A percentile compares a stretch with the other conserved stretches of the same genome.
These are phyloP conservation scores for Davidsoniella virescens DNA, from an alignment of 2,329 filamentous ascomycete species.

Conservation along the genomic window DNA sequence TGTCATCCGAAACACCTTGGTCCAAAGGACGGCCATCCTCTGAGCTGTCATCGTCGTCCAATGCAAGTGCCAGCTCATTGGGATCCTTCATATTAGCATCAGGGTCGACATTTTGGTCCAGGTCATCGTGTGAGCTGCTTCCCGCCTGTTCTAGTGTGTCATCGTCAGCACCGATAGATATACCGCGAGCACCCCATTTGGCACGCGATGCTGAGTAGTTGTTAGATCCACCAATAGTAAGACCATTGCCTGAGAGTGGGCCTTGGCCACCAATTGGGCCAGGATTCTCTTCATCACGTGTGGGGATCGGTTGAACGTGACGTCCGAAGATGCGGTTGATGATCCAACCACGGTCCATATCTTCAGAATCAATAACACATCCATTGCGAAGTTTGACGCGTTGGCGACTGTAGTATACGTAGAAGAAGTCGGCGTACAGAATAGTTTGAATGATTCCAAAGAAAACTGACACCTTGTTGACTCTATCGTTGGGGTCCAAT, in stretches of 20 bases:
- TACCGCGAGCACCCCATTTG: conserved; percentile 48
- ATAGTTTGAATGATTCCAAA: conserved; percentile 83
- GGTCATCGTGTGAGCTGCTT: conserved; percentile 27
- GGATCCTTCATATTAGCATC: conserved; percentile 52
- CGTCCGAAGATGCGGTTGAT: conserved; percentile 61
- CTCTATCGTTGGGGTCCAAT: conserved; percentile 40
- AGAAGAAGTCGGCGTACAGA: conserved; percentile 85
- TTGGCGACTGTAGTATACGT: conserved; percentile 90
- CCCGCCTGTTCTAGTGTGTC: conserved; percentile 34
- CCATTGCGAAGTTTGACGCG: conserved; percentile 83
- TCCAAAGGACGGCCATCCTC: background rate
- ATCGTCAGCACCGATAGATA: conserved; percentile 51
- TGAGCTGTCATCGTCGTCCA: conserved; percentile 40
- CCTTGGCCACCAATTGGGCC: conserved; percentile 19
- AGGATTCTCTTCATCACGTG: conserved; percentile 44
- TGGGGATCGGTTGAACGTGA: conserved; percentile 26
- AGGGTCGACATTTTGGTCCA: conserved; percentile 34
- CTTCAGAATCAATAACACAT: conserved; percentile 77
- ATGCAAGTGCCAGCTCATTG: conserved; percentile 43
- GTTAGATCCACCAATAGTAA: conserved; percentile 2
- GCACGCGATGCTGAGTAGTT: conserved; percentile 20
- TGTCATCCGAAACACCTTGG: conserved; percentile 7
- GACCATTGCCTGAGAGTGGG: conserved; percentile 14
- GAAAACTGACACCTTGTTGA: conserved; percentile 59
- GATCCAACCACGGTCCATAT: conserved; percentile 72